These are phyloP conservation scores for Haematococcus lacustris DNA, from an alignment of 139 green algal species.

Conservation along the genomic window DNA sequence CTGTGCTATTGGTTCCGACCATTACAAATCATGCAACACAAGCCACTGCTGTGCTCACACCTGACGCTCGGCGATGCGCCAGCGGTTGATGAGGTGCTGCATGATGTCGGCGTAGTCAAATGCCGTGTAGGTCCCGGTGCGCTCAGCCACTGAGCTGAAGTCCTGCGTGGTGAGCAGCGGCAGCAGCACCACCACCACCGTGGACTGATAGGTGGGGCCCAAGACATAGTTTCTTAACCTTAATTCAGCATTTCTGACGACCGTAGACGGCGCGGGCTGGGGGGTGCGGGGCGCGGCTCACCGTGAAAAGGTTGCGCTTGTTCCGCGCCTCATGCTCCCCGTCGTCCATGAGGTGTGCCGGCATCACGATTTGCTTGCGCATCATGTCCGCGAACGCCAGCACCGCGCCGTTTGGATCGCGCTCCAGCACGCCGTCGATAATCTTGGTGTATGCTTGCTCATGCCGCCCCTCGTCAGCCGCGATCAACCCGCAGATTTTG, in stretches of 20 bases:
- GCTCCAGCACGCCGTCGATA: conserved; percentile 83
- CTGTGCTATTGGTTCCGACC: no score
- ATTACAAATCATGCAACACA: no score
- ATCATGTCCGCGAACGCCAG: conserved; percentile 98
- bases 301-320: conserved; percentile 72
- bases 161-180: conserved; percentile 59
- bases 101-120: conserved; percentile 95
- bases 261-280: no score
- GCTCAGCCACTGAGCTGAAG: conserved; percentile 92
- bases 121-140: conserved; percentile 71
- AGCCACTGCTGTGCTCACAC: conserved; percentile 1
- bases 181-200: no score
- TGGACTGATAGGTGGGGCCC: no score
- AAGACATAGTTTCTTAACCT: no score
- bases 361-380: conserved; percentile 98
- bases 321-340: conserved; percentile 60
- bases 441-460: conserved; percentile 92
- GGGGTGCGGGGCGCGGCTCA: conserved; percentile 14
- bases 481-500: conserved; percentile 88
- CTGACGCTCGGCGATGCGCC: conserved; percentile 53
- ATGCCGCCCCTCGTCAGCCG: conserved; percentile 91
- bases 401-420: conserved; percentile 83
- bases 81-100: conserved; percentile 82
- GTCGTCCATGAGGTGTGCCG: conserved; percentile 95
- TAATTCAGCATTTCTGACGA: no score